Evolutionary conservation across 768 basidiomycete genomes (phyloP).

Genomic region (Hericium alpestre): DNA sequence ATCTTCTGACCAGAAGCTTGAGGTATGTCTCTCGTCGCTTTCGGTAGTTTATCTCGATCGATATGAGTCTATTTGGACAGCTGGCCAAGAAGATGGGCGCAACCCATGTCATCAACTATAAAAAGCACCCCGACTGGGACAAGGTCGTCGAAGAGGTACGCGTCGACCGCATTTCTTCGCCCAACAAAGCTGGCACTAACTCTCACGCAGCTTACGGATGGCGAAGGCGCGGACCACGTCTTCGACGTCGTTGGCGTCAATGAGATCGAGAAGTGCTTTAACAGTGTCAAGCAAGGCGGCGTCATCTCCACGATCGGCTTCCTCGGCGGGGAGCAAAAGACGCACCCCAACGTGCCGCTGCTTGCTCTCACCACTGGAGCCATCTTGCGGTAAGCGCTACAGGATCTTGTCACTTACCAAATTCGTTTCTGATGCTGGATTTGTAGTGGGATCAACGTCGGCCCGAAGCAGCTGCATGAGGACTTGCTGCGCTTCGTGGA

Average conservation of each 20-base stretch:
- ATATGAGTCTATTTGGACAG: not conserved
- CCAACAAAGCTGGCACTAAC: not conserved
- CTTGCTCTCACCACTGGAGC: not conserved
- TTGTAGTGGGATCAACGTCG: slow-evolving; percentile 1
- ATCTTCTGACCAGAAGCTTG: slow-evolving; percentile 54
- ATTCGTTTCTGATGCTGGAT: not conserved
- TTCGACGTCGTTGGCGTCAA: not conserved
- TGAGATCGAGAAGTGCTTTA: not conserved
- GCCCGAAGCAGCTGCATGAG: not conserved
- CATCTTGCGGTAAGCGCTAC: not conserved
- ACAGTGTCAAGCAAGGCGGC: not conserved
- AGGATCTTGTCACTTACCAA: too few species aligned
- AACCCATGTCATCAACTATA: slow-evolving; percentile 53
- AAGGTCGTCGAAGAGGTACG: slow-evolving; percentile 1
- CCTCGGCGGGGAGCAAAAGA: not conserved
- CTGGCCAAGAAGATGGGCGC: slow-evolving; percentile 41
- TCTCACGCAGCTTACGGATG: not conserved
- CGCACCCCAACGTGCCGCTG: not conserved
- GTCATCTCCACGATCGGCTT: slow-evolving; percentile 1
- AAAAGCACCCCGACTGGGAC: slow-evolving; percentile 47
- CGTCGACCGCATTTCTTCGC: not conserved
- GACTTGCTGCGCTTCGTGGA: slow-evolving; percentile 1
- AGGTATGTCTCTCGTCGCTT: slow-evolving; percentile 6
- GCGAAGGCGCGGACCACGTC: not conserved
- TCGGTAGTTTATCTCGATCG: not conserved